phyloP scores from a whole-genome alignment of 2,329 filamentous ascomycete species.

The Magnaporthales sp. region DNA sequence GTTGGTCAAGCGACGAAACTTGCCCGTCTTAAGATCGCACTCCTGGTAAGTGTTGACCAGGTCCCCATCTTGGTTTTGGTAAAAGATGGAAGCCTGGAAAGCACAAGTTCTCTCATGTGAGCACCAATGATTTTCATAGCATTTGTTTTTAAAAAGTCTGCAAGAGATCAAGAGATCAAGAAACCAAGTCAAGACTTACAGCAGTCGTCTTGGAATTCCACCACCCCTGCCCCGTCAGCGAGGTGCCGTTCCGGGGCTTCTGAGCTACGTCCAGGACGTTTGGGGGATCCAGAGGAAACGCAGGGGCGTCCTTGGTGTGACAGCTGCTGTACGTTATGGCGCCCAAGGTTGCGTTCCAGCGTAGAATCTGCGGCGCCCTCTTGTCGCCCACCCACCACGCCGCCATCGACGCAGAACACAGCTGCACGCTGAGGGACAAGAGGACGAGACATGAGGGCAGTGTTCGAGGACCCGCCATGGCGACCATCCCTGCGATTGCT shows the following conservation, averaged over 20 bases:
- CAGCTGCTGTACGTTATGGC: conserved; percentile 26
- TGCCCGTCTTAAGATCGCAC: conserved; percentile 25
- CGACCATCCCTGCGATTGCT: not conserved
- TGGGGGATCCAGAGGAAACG: conserved; percentile 24
- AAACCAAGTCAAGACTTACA: conserved; percentile 16
- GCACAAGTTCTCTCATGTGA: not conserved
- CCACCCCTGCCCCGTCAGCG: conserved; percentile 26
- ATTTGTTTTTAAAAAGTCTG: too few species aligned
- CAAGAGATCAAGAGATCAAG: not conserved
- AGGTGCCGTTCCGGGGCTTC: conserved; percentile 22
- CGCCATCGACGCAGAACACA: conserved; percentile 17
- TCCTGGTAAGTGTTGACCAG: conserved; percentile 23
- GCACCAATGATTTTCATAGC: not conserved
- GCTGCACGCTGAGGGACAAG: conserved; percentile 8
- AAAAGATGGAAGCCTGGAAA: conserved; percentile 26
- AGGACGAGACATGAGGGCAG: conserved; percentile 4
- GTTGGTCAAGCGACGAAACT: conserved; percentile 20
- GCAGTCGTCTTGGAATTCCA: conserved; percentile 16
- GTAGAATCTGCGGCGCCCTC: conserved; percentile 20
- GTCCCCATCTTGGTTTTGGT: conserved; percentile 18
- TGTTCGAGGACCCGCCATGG: not conserved
- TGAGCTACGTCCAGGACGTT: conserved; percentile 17
- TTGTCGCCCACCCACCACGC: conserved; percentile 22
- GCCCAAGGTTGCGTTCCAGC: conserved; percentile 25
- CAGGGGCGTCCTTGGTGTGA: conserved; percentile 20